These are phyloP conservation scores for Viola pubescens DNA, from an alignment of 441 rosid species.

Conservation along the genomic window DNA sequence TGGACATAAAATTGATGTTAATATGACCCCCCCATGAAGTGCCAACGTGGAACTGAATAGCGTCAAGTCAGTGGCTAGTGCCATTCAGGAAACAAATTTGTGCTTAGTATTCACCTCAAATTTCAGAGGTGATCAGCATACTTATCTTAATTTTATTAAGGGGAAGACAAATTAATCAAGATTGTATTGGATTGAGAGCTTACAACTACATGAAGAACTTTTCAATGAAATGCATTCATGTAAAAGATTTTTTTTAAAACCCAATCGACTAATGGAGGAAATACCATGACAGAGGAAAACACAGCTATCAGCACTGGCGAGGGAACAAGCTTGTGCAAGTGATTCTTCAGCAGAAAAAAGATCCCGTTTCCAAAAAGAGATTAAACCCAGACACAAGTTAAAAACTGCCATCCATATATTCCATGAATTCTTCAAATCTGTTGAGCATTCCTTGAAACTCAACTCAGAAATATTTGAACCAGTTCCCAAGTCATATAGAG, in stretches of 20 bases:
- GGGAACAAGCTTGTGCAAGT: conserved; percentile 57
- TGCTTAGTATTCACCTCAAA: too few relatives aligned
- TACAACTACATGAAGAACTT: not conserved
- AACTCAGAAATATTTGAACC: conserved; percentile 42
- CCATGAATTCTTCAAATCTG: conserved; percentile 38
- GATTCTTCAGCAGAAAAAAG: conserved; percentile 53
- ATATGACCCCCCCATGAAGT: too few relatives aligned
- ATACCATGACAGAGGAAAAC: conserved; percentile 79
- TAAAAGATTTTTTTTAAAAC: not conserved
- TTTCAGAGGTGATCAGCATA: not conserved
- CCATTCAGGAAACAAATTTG: too few relatives aligned
- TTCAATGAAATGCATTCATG: not conserved
- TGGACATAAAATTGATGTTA: too few relatives aligned
- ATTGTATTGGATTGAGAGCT: not conserved
- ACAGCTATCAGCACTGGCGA: conserved; percentile 53
- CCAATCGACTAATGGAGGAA: conserved; percentile 5
- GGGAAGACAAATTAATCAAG: not conserved
- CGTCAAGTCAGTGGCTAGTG: too few relatives aligned
- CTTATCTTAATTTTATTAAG: not conserved
- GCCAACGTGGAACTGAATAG: too few relatives aligned
- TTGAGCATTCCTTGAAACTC: conserved; percentile 42
- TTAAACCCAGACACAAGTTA: conserved; percentile 48
- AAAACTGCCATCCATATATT: conserved; percentile 57
- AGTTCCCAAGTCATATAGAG: conserved; percentile 43
- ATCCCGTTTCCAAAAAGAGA: conserved; percentile 44